These are phyloP conservation scores for Colletotrichum neosansevieriae DNA, from an alignment of 2,329 filamentous ascomycete species.

Conservation along the genomic window DNA sequence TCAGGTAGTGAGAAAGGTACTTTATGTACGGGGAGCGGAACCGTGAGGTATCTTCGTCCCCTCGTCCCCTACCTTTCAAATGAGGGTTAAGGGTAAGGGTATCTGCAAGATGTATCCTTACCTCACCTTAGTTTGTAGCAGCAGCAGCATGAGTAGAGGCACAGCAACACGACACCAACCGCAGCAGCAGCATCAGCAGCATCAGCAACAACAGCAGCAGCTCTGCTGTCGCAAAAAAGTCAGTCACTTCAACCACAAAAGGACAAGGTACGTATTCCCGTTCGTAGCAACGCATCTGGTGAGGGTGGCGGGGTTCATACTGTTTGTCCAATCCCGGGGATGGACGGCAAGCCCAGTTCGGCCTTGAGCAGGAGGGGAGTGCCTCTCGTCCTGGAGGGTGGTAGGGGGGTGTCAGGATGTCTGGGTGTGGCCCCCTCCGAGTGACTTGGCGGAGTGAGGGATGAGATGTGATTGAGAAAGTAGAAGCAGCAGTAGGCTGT, in stretches of 20 bases:
- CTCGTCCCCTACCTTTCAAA: background rate
- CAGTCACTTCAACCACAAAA: constrained; percentile 14
- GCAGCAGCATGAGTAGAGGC: background rate
- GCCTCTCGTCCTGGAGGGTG: constrained; percentile 13
- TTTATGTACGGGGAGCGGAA: background rate
- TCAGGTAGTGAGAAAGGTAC: constrained; percentile 8
- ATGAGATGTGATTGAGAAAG: constrained; percentile 38
- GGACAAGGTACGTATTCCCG: constrained; percentile 25
- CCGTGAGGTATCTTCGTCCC: background rate
- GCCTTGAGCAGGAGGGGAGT: constrained; percentile 36
- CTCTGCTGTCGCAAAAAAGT: constrained; percentile 10
- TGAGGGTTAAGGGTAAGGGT: constrained; percentile 19
- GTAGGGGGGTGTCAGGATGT: constrained; percentile 35
- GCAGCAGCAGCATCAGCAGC: constrained; percentile 15
- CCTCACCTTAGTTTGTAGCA: background rate
- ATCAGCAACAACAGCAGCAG: constrained; percentile 18
- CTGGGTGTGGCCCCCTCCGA: constrained; percentile 29
- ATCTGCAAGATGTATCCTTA: constrained; percentile 12
- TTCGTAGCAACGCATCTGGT: constrained; percentile 28
- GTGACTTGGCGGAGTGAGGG: constrained; percentile 38
- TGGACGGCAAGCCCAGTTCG: constrained; percentile 30
- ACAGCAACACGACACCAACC: constrained; percentile 13
- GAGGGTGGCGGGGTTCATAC: constrained; percentile 38
- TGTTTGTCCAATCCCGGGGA: constrained; percentile 41
- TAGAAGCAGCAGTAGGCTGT: background rate